A percentile compares a stretch with the other conserved stretches of the same genome.
These are phyloP conservation scores for Cucurbita pepo DNA, from an alignment of 306 rosid species.

Conservation along the genomic window DNA sequence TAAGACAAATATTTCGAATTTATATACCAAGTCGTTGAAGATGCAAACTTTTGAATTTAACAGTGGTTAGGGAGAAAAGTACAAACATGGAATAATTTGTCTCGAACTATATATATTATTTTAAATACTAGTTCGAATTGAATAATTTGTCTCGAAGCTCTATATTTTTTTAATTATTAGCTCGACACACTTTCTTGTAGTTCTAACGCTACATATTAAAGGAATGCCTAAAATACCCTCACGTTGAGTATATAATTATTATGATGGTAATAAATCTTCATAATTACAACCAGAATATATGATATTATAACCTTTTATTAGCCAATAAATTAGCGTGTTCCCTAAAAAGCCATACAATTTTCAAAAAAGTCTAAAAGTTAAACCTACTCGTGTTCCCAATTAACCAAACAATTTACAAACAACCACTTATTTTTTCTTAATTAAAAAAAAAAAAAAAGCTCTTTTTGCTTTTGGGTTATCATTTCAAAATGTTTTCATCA, in stretches of 20 bases:
- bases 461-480: constrained; percentile 4
- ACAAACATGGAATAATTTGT: too few relatives aligned
- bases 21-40: too few relatives aligned
- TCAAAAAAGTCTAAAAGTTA: constrained; percentile 35
- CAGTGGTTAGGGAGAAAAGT: too few relatives aligned
- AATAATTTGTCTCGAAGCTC: too few relatives aligned
- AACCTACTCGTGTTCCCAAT: constrained; percentile 41
- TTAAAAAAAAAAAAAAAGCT: not conserved
- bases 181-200: not conserved
- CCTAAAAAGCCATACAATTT: constrained; percentile 23
- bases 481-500: not conserved
- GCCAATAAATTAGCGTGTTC: constrained; percentile 16
- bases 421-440: not conserved
- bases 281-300: not conserved
- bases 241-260: not conserved
- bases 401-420: constrained; percentile 36
- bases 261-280: not conserved
- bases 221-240: not conserved
- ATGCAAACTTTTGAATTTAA: too few relatives aligned
- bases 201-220: not conserved
- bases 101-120: too few relatives aligned
- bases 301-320: constrained; percentile 1
- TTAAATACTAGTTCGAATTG: too few relatives aligned
- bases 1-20: too few relatives aligned
- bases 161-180: too few relatives aligned